A percentile compares a stretch with the other conserved stretches of the same genome.
These are phyloP conservation scores for Penicillium sp. DNA, from an alignment of 2,329 filamentous ascomycete species.

Conservation along the genomic window DNA sequence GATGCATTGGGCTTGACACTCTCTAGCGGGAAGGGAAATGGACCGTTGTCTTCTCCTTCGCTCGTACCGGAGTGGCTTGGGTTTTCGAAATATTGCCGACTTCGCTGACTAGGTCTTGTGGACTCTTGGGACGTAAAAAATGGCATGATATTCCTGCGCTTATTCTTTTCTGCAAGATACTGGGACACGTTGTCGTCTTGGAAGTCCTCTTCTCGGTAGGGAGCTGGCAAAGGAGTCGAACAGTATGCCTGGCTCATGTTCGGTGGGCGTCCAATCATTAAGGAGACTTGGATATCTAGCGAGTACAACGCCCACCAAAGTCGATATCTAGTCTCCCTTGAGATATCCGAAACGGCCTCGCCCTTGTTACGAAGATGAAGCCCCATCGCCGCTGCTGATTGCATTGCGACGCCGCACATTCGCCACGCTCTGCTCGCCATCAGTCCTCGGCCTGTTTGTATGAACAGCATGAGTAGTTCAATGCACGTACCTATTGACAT, in stretches of 20 bases:
- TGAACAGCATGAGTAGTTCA: background rate
- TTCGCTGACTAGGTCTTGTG: constrained; percentile 9
- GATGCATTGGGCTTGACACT: too few relatives aligned
- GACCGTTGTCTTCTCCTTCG: too few relatives aligned
- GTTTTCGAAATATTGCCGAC: too few relatives aligned
- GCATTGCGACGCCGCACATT: background rate
- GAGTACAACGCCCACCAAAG: constrained; percentile 48
- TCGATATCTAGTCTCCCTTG: constrained; percentile 44
- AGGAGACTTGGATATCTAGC: constrained; percentile 41
- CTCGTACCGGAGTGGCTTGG: too few relatives aligned
- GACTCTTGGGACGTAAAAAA: constrained; percentile 17
- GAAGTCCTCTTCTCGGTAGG: constrained; percentile 40
- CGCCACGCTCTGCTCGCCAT: background rate
- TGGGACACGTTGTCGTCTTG: constrained; percentile 26
- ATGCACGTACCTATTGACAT: background rate
- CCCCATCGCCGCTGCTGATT: background rate
- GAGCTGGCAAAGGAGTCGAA: constrained; percentile 43
- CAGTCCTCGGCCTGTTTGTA: background rate
- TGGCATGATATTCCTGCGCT: constrained; percentile 29
- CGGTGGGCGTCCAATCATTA: constrained; percentile 44
- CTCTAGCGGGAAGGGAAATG: too few relatives aligned
- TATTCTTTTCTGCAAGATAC: constrained; percentile 33
- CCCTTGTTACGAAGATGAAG: background rate
- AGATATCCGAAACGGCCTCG: constrained; percentile 30
- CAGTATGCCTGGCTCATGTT: constrained; percentile 38